Conservation (phyloP, 805 yeast genomes). For the Ogataea ganodermae region DNA sequence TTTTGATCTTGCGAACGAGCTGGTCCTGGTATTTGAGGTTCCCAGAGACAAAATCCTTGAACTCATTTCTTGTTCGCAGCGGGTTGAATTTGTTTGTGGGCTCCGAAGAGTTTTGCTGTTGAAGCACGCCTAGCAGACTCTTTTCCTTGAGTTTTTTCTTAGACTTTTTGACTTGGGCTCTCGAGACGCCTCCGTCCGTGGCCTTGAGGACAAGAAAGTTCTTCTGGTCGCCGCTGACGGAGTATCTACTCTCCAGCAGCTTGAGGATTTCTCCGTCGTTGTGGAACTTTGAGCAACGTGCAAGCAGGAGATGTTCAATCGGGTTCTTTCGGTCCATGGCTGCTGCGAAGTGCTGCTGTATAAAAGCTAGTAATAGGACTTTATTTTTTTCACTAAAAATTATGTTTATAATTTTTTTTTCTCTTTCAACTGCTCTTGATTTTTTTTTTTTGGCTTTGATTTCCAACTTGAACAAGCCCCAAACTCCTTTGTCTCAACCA, state of each 20-base stretch:
- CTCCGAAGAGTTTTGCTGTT: conserved; percentile 1
- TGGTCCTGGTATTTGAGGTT: conserved; percentile 43
- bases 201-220: conserved; percentile 45
- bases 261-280: conserved; percentile 39
- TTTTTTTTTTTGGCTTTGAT: not conserved
- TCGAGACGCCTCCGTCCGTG: conserved; percentile 33
- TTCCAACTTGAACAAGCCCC: not conserved
- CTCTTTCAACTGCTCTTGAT: not conserved
- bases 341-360: not conserved
- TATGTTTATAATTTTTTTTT: not conserved
- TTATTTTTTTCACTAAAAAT: not conserved
- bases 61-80: conserved; percentile 39
- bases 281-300: conserved; percentile 44
- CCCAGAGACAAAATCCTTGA: conserved; percentile 42
- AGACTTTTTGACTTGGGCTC: conserved; percentile 17
- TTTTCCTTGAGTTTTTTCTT: conserved; percentile 21
- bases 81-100: conserved; percentile 26
- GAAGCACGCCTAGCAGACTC: conserved; percentile 16
- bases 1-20: conserved; percentile 39
- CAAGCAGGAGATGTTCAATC: conserved; percentile 48
- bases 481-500: not conserved
- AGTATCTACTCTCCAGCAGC: conserved; percentile 47
- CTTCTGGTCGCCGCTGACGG: conserved; percentile 47
- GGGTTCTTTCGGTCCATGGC: conserved; percentile 45
- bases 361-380: no score